These are phyloP conservation scores for Cryomyces minteri DNA, from an alignment of 495 filamentous ascomycete species.

Conservation along the genomic window DNA sequence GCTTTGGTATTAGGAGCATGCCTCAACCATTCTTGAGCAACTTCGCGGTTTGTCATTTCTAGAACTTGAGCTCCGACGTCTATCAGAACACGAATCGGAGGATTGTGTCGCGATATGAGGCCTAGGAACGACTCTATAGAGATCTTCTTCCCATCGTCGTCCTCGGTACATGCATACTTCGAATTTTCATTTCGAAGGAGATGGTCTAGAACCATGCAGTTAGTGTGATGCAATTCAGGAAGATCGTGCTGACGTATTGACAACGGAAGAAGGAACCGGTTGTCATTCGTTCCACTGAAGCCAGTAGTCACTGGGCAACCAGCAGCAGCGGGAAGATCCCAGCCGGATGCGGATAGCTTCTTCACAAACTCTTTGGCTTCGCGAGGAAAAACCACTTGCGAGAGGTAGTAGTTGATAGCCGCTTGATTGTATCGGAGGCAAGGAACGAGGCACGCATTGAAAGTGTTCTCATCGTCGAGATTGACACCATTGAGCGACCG, in stretches of 20 bases:
- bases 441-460: constrained; percentile 29
- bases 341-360: constrained; percentile 51
- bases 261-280: constrained; percentile 34
- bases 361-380: constrained; percentile 43
- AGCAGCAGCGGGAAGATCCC: constrained; percentile 39
- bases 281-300: constrained; percentile 62
- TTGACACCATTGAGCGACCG: constrained; percentile 37
- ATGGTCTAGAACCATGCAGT: constrained; percentile 40
- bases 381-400: constrained; percentile 42
- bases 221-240: constrained; percentile 37
- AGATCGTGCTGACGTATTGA: constrained; percentile 36
- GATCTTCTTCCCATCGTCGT: constrained; percentile 1
- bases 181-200: constrained; percentile 38
- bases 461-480: constrained; percentile 28
- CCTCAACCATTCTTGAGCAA: constrained; percentile 33
- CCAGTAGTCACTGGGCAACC: constrained; percentile 32
- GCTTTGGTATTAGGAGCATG: constrained; percentile 19
- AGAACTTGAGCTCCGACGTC: constrained; percentile 62
- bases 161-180: constrained; percentile 10
- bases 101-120: constrained; percentile 21
- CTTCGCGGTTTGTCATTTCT: constrained; percentile 36
- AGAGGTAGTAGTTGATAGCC: constrained; percentile 43
- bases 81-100: constrained; percentile 38
- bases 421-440: constrained; percentile 30
- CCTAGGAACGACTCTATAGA: constrained; percentile 29